Conservation (phyloP, 768 basidiomycete species). For the Suillus spraguei region DNA sequence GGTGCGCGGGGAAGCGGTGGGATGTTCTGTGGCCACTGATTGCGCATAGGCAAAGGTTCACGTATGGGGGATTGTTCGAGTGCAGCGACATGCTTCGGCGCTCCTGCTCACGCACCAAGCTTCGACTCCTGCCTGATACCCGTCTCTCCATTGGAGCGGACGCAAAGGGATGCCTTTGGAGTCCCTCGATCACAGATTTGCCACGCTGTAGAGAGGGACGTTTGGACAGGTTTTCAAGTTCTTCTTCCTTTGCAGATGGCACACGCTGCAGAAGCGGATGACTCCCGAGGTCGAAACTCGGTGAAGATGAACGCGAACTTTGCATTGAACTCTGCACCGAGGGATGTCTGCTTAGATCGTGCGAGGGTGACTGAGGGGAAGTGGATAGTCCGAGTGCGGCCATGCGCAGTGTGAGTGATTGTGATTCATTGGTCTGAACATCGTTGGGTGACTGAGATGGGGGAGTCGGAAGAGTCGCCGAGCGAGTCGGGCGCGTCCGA, state of each 20-base stretch:
- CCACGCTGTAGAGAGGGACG: not conserved
- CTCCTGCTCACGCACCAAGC: conserved; percentile 17
- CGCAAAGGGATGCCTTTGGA: not conserved
- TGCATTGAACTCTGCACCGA: conserved; percentile 1
- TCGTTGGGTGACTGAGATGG: conserved; percentile 15
- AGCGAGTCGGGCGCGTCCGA: conserved; percentile 17
- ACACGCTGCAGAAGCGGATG: conserved; percentile 5
- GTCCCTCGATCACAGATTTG: conserved; percentile 1
- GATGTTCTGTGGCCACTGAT: conserved; percentile 23
- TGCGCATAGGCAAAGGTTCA: conserved; percentile 17
- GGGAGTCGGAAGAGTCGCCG: conserved; percentile 28
- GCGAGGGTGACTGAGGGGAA: not conserved
- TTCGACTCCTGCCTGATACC: conserved; percentile 7
- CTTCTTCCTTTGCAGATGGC: conserved; percentile 20
- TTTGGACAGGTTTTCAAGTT: not conserved
- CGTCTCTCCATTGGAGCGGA: not conserved
- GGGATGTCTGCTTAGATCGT: not conserved
- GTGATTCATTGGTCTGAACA: conserved; percentile 16
- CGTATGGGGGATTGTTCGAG: not conserved
- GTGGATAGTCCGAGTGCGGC: conserved; percentile 27
- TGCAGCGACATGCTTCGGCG: conserved; percentile 8
- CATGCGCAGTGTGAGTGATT: conserved; percentile 36
- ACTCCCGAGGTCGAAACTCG: conserved; percentile 3
- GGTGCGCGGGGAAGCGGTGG: conserved; percentile 34
- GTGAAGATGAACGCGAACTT: conserved; percentile 7